phyloP scores from a whole-genome alignment of 345 rosid genomes.

The Eucalyptus leucophloia region DNA sequence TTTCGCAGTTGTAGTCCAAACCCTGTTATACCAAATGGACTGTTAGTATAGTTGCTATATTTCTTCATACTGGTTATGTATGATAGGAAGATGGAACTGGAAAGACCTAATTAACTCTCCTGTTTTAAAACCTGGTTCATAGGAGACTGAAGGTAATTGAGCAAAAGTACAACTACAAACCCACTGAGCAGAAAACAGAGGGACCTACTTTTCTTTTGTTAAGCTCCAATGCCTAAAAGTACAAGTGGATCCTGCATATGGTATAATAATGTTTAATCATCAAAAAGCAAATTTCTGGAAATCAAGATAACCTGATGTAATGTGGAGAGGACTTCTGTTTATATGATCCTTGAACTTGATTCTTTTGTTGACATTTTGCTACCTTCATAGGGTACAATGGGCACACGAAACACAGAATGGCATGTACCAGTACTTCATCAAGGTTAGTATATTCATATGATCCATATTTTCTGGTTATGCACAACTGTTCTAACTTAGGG shows the following conservation, averaged over 20 bases:
- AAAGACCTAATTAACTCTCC: background rate
- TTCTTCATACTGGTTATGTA: background rate
- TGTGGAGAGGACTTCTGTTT: background rate
- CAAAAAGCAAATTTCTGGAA: background rate
- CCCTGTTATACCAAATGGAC: background rate
- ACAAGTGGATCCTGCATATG: background rate
- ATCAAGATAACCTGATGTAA: background rate
- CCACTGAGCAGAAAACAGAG: background rate
- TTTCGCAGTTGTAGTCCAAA: background rate
- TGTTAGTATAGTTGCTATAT: background rate
- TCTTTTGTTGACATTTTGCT: background rate
- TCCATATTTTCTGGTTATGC: background rate
- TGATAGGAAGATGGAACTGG: background rate
- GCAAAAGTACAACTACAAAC: background rate
- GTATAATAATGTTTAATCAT: background rate
- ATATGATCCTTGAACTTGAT: background rate
- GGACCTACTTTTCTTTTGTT: background rate
- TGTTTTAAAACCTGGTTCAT: background rate
- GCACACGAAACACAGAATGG: slow-evolving; percentile 29
- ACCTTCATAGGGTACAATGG: slow-evolving; percentile 50
- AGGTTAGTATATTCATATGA: slow-evolving; percentile 23
- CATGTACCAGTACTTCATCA: slow-evolving; percentile 64
- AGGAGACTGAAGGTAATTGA: background rate
- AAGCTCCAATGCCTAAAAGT: background rate
- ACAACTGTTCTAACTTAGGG: background rate